phyloP scores from a whole-genome alignment of 352 stramenopile genomes.

The Globisporangium takayamanum region DNA sequence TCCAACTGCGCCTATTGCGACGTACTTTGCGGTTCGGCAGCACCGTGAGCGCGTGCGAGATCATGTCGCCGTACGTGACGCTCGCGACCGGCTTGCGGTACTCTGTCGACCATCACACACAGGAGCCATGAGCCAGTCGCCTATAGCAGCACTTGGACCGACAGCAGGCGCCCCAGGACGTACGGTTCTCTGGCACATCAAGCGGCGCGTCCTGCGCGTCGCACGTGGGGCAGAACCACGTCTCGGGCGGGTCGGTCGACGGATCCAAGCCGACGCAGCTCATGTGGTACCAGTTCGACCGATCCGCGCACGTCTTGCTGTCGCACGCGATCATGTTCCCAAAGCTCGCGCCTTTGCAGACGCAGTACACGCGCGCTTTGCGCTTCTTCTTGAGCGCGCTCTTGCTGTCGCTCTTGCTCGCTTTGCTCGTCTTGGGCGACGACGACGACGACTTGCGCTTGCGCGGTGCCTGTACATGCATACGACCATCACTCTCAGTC shows the following conservation, averaged over 20 bases:
- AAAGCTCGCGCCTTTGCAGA: slow-evolving; percentile 67
- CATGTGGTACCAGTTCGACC: slow-evolving; percentile 85
- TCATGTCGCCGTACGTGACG: slow-evolving; percentile 87
- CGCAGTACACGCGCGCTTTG: slow-evolving; percentile 65
- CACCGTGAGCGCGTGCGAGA: slow-evolving; percentile 68
- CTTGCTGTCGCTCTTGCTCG: slow-evolving; percentile 13
- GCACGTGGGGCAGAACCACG: slow-evolving; percentile 70
- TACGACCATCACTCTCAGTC: neutral
- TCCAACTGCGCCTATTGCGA: neutral
- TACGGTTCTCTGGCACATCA: slow-evolving; percentile 70
- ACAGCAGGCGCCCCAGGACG: slow-evolving; percentile 4
- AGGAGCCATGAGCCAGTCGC: too few relatives aligned
- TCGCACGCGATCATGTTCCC: slow-evolving; percentile 83
- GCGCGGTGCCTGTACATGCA: neutral
- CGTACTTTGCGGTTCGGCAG: slow-evolving; percentile 60
- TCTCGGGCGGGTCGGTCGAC: slow-evolving; percentile 44
- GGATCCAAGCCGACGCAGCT: slow-evolving; percentile 54
- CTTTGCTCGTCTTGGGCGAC: neutral
- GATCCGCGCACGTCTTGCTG: slow-evolving; percentile 71
- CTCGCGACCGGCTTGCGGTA: slow-evolving; percentile 76
- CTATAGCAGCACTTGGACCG: too few relatives aligned
- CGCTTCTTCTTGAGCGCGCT: slow-evolving; percentile 40
- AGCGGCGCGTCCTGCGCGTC: slow-evolving; percentile 33
- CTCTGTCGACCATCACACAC: slow-evolving; percentile 22
- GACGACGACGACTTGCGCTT: slow-evolving; percentile 17